Evolutionary conservation across 2,329 filamentous ascomycete species (phyloP).

Genomic region (Byssothecium circinans): DNA sequence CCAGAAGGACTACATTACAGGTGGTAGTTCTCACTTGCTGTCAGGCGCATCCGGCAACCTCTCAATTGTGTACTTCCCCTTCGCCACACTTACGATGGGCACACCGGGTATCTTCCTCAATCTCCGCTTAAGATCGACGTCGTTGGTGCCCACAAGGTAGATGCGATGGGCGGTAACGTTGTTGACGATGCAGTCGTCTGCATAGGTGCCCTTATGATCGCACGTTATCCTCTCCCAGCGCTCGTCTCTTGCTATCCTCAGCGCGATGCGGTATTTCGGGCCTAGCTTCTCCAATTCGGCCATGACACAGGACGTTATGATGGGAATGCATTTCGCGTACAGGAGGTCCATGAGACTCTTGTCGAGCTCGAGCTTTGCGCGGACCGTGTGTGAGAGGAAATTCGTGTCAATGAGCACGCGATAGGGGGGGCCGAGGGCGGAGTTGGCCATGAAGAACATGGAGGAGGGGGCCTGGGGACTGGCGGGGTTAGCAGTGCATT

Average conservation of each 20-base stretch:
- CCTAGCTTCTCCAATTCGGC: constrained; percentile 88
- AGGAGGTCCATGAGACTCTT: constrained; percentile 92
- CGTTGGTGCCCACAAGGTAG: constrained; percentile 51
- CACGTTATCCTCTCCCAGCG: constrained; percentile 84
- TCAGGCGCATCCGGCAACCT: constrained; percentile 82
- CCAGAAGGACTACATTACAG: no score
- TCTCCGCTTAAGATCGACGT: constrained; percentile 70
- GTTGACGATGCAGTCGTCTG: constrained; percentile 65
- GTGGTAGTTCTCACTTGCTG: constrained; percentile 43
- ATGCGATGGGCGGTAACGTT: constrained; percentile 51
- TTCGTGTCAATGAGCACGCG: constrained; percentile 59
- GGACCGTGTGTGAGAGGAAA: constrained; percentile 70
- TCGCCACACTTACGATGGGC: constrained; percentile 76
- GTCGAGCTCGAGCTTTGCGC: constrained; percentile 84
- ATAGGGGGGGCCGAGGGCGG: constrained; percentile 82
- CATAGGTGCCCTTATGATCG: constrained; percentile 85
- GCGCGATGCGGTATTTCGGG: constrained; percentile 78
- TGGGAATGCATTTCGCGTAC: constrained; percentile 85
- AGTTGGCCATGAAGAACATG: constrained; percentile 62
- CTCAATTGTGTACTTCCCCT: constrained; percentile 94
- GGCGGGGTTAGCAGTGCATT: constrained; percentile 12
- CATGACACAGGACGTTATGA: constrained; percentile 80
- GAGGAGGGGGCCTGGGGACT: constrained; percentile 74
- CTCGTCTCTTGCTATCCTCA: constrained; percentile 85
- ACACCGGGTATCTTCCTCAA: constrained; percentile 81